phyloP scores from a whole-genome alignment of 768 basidiomycete genomes.

The Mycena indigotica region DNA sequence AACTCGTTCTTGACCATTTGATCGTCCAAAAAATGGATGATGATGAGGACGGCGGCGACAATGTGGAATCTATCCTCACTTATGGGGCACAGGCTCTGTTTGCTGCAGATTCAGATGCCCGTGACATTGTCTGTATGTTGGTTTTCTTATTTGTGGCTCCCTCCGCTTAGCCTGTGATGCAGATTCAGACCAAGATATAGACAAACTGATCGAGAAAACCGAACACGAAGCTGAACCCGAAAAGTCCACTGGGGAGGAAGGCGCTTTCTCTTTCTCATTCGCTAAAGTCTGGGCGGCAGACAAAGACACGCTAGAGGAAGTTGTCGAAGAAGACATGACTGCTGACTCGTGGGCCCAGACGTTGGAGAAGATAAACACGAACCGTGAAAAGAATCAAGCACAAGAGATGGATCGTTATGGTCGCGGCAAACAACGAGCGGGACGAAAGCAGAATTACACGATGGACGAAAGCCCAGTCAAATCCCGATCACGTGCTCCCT shows the following conservation, averaged over 20 bases:
- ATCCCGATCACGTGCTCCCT: slow-evolving; percentile 8
- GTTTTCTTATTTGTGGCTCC: background rate
- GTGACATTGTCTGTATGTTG: slow-evolving; percentile 69
- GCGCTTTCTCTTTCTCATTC: slow-evolving; percentile 74
- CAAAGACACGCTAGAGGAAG: slow-evolving; percentile 69
- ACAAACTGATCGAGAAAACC: slow-evolving; percentile 84
- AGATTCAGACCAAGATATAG: slow-evolving; percentile 83
- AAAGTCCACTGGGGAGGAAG: slow-evolving; percentile 45
- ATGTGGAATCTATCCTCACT: slow-evolving; percentile 87
- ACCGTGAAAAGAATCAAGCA: slow-evolving; percentile 43
- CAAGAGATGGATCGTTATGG: slow-evolving; percentile 61
- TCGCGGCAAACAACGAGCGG: slow-evolving; percentile 73
- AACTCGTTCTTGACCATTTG: slow-evolving; percentile 89
- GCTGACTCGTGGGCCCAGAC: slow-evolving; percentile 84
- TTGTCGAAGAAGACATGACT: slow-evolving; percentile 60
- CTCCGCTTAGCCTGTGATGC: no score
- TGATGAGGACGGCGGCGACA: slow-evolving; percentile 69
- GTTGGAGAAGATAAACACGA: slow-evolving; percentile 52
- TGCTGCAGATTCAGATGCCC: slow-evolving; percentile 56
- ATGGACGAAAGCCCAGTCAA: slow-evolving; percentile 20
- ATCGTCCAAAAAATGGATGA: slow-evolving; percentile 97
- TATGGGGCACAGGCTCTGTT: slow-evolving; percentile 89
- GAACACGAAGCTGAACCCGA: slow-evolving; percentile 69
- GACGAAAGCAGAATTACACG: slow-evolving; percentile 41
- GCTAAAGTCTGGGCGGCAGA: slow-evolving; percentile 92